A percentile compares a stretch with the other conserved stretches of the same genome.
These are phyloP conservation scores for Penstemon eatonii DNA, from an alignment of 257 asterid genomes.

Conservation along the genomic window DNA sequence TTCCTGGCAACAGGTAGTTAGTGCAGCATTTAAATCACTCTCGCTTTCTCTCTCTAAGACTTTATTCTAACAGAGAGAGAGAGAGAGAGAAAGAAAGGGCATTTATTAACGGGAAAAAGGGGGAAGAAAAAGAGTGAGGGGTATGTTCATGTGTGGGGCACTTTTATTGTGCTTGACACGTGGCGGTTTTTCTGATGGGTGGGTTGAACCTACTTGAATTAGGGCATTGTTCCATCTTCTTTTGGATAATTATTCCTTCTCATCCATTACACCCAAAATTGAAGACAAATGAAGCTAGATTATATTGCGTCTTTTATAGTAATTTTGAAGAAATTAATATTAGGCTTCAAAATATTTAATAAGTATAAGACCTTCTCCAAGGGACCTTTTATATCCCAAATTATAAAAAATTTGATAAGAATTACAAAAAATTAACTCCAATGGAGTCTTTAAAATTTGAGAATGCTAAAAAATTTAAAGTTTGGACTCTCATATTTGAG, in stretches of 20 bases:
- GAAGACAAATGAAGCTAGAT: not conserved
- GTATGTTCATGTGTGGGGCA: slow-evolving; percentile 12
- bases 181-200: slow-evolving; percentile 19
- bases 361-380: too few relatives aligned
- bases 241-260: not conserved
- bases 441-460: too few relatives aligned
- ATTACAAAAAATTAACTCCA: too few relatives aligned
- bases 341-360: too few relatives aligned
- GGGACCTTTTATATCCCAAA: too few relatives aligned
- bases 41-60: slow-evolving; percentile 30
- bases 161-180: slow-evolving; percentile 34
- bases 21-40: slow-evolving; percentile 36
- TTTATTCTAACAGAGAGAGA: slow-evolving; percentile 16
- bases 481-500: too few relatives aligned
- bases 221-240: not conserved
- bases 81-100: slow-evolving; percentile 31
- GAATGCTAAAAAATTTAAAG: too few relatives aligned
- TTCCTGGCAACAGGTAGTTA: slow-evolving; percentile 46
- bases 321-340: too few relatives aligned
- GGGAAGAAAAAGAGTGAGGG: slow-evolving; percentile 5
- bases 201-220: slow-evolving; percentile 31
- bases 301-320: not conserved
- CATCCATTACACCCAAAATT: not conserved
- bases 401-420: too few relatives aligned
- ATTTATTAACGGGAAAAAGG: slow-evolving; percentile 51